Conservation (phyloP, 2,329 filamentous ascomycete genomes). For the Sporothrix pseudoabietina region DNA sequence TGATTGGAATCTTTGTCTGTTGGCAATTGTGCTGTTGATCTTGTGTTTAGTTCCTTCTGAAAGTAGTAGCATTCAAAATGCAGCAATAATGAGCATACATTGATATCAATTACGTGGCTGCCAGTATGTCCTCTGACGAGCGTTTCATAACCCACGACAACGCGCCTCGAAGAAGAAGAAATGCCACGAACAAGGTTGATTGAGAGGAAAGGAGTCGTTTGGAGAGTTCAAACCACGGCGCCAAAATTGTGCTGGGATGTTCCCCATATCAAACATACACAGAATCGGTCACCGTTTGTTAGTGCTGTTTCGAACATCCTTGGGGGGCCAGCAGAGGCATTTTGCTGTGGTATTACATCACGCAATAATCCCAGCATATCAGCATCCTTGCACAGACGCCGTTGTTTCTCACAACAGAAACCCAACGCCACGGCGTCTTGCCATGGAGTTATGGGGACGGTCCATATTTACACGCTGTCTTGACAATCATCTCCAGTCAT, state of each 20-base stretch:
- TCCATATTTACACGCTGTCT: neutral
- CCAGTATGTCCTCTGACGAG: neutral
- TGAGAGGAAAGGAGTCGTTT: neutral
- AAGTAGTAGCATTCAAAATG: neutral
- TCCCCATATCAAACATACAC: neutral
- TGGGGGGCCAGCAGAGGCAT: neutral
- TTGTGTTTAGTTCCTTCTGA: neutral
- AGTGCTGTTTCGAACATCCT: neutral
- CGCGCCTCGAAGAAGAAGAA: neutral
- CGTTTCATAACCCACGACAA: neutral
- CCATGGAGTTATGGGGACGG: neutral
- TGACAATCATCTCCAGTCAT: neutral
- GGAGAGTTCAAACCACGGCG: neutral
- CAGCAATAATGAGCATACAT: neutral
- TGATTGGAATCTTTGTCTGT: neutral
- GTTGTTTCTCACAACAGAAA: neutral
- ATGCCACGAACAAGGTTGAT: too few relatives aligned
- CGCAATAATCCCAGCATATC: neutral
- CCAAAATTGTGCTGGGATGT: too few relatives aligned
- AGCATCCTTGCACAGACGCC: neutral
- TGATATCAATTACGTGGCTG: neutral
- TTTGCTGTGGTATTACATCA: neutral
- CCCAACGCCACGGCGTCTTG: slow-evolving; percentile 17
- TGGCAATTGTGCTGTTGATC: neutral
- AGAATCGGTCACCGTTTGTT: neutral